phyloP scores from a whole-genome alignment of 495 filamentous ascomycete genomes.

The Aspergillus incahuasiensis region DNA sequence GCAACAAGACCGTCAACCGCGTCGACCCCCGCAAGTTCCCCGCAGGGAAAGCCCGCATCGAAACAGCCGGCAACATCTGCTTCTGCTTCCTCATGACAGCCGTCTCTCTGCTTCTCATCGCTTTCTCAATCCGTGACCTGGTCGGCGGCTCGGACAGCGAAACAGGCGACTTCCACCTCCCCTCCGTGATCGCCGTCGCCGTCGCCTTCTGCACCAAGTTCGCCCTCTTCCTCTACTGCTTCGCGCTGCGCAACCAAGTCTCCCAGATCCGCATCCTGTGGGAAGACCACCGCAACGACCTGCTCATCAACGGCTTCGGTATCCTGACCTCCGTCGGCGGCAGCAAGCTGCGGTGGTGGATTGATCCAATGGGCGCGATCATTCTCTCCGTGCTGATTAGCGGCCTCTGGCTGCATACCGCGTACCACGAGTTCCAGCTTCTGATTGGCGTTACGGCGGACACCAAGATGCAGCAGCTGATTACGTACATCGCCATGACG shows the following conservation, averaged over 20 bases:
- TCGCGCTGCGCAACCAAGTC: conserved; percentile 81
- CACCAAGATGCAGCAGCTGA: conserved; percentile 82
- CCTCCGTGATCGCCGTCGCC: conserved; percentile 82
- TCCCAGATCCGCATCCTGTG: conserved; percentile 89
- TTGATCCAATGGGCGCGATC: conserved; percentile 91
- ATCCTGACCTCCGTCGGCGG: conserved; percentile 84
- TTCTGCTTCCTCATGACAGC: conserved; percentile 97
- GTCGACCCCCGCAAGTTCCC: conserved; percentile 91
- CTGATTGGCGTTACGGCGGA: conserved; percentile 85
- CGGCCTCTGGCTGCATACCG: conserved; percentile 74
- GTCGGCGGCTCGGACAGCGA: conserved; percentile 33
- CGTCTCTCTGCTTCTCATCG: conserved; percentile 87
- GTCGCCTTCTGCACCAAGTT: conserved; percentile 84
- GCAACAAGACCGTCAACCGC: conserved; percentile 78
- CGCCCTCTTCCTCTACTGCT: conserved; percentile 84
- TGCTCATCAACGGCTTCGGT: conserved; percentile 89
- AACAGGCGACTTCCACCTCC: conserved; percentile 60
- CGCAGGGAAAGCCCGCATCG: conserved; percentile 88
- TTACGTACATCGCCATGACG: conserved; percentile 93
- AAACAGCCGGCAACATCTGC: conserved; percentile 92
- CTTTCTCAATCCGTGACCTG: conserved; percentile 73
- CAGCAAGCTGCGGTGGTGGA: conserved; percentile 85
- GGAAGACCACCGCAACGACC: conserved; percentile 85
- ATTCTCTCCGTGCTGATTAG: conserved; percentile 73
- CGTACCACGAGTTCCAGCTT: conserved; percentile 84